Conservation (phyloP, 2,329 filamentous ascomycete species). For the Claviceps capensis region DNA sequence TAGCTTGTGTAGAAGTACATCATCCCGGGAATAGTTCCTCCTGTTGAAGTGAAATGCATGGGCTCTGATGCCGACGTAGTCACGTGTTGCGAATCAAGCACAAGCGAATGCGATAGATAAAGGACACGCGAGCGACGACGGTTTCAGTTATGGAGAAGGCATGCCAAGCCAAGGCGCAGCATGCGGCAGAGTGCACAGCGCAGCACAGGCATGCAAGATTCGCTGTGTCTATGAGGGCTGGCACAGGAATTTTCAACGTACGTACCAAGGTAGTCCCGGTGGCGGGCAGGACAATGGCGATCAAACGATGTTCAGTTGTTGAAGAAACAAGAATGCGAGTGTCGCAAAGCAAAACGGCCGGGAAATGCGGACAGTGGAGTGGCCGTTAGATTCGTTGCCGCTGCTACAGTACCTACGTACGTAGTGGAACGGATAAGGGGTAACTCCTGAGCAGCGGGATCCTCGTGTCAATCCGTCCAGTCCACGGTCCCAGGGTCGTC, state of each 20-base stretch:
- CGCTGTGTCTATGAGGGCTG: not conserved
- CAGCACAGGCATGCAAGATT: not conserved
- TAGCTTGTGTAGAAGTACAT: not conserved
- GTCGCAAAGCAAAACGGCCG: conserved; percentile 1
- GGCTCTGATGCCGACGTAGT: no score
- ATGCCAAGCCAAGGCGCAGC: not conserved
- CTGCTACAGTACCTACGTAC: not conserved
- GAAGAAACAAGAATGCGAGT: not conserved
- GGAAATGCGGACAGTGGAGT: not conserved
- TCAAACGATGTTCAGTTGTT: not conserved
- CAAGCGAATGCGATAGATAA: not conserved
- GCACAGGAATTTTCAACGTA: not conserved
- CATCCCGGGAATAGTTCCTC: not conserved
- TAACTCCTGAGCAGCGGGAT: not conserved
- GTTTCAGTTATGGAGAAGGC: not conserved
- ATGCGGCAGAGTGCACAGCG: not conserved
- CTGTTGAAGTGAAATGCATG: not conserved
- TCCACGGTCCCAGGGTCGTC: not conserved
- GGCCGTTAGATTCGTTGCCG: not conserved
- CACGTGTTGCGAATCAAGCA: not conserved
- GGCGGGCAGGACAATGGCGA: not conserved
- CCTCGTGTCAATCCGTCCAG: not conserved
- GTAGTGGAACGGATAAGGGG: not conserved
- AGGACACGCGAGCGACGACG: not conserved
- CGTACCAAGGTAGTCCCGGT: conserved; percentile 1